Evolutionary conservation across 306 rosid species (phyloP).

Genomic region (Sindora glabra): DNA sequence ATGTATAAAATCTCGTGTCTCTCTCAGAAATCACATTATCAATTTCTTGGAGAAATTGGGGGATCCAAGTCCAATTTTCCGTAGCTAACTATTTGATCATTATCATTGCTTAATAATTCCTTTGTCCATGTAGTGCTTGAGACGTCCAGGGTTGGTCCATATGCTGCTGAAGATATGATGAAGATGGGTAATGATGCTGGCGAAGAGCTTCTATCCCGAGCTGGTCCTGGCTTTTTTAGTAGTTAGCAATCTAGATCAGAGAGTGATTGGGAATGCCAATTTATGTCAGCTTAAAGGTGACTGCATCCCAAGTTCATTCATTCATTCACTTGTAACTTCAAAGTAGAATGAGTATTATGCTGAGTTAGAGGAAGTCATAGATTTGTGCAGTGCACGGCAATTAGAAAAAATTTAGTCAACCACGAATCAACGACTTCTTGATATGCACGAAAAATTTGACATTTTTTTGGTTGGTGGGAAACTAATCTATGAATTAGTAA

Average conservation of each 20-base stretch:
- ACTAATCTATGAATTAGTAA: too few relatives aligned
- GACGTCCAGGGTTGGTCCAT: slow-evolving; percentile 67
- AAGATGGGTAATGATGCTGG: slow-evolving; percentile 84
- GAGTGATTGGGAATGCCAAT: neutral
- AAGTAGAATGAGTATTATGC: too few relatives aligned
- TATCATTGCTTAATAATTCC: neutral
- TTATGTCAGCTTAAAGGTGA: neutral
- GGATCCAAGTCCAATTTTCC: too few relatives aligned
- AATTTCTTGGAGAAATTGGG: too few relatives aligned
- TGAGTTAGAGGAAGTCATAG: too few relatives aligned
- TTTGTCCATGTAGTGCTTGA: slow-evolving; percentile 49
- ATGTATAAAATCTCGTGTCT: too few relatives aligned
- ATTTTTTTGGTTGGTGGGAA: too few relatives aligned
- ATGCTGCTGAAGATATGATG: slow-evolving; percentile 60
- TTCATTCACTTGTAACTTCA: slow-evolving; percentile 22
- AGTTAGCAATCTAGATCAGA: slow-evolving; percentile 12
- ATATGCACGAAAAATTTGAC: too few relatives aligned
- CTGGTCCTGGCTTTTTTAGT: slow-evolving; percentile 75
- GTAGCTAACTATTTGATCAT: neutral
- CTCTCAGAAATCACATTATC: too few relatives aligned
- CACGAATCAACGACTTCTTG: too few relatives aligned
- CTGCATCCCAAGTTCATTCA: slow-evolving; percentile 1
- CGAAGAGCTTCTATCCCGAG: slow-evolving; percentile 70
- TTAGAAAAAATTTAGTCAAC: too few relatives aligned
- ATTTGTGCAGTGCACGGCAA: too few relatives aligned